phyloP scores from a whole-genome alignment of 805 yeast species.

The Blastobotrys robertii region DNA sequence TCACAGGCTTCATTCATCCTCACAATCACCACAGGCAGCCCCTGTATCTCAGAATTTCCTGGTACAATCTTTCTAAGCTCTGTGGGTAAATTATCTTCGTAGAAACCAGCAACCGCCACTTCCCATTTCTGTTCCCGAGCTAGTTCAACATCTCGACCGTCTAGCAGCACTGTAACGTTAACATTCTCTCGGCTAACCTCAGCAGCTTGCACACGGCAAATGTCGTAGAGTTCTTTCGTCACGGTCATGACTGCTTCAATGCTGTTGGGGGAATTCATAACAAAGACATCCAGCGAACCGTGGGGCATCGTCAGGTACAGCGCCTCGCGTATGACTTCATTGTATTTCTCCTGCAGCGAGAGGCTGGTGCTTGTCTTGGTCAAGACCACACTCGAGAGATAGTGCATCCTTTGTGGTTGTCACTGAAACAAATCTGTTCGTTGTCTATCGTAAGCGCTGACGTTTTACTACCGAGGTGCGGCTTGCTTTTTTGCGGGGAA shows the following conservation, averaged over 20 bases:
- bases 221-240: conserved; percentile 19
- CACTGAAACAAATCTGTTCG: not conserved
- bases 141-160: conserved; percentile 24
- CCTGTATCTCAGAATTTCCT: conserved; percentile 9
- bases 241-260: conserved; percentile 18
- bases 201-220: conserved; percentile 16
- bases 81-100: conserved; percentile 15
- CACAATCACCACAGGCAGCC: conserved; percentile 18
- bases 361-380: conserved; percentile 11
- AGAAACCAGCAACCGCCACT: conserved; percentile 23
- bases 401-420: conserved; percentile 12
- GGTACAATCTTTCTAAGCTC: conserved; percentile 15
- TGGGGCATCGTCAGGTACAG: conserved; percentile 22
- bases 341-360: conserved; percentile 10
- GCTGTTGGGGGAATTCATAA: conserved; percentile 19
- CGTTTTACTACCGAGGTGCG: too few species aligned
- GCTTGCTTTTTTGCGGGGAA: not conserved
- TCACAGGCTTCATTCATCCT: conserved; percentile 4
- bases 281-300: conserved; percentile 23
- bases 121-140: conserved; percentile 24
- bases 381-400: conserved; percentile 18
- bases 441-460: too few species aligned
- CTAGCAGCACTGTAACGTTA: conserved; percentile 23
- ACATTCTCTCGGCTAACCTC: conserved; percentile 13
- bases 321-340: conserved; percentile 18